Evolutionary conservation across 2,329 filamentous ascomycete species (phyloP).

Genomic region (Aspergillus amoenus): DNA sequence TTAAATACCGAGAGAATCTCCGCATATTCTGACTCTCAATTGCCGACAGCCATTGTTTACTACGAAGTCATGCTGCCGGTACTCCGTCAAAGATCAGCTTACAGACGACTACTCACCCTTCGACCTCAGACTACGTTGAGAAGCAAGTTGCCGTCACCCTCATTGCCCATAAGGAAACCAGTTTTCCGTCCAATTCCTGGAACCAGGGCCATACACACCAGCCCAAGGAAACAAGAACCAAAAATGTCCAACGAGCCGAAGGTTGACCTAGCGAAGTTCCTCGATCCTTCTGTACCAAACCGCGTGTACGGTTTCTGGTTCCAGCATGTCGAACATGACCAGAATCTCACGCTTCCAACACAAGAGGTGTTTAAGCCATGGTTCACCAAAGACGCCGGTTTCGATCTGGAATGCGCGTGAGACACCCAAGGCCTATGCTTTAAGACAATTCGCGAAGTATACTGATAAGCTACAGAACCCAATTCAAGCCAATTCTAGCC

Average conservation of each 20-base stretch:
- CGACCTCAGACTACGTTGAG: not conserved
- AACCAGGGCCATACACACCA: not conserved
- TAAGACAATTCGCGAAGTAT: not conserved
- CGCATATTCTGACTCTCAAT: not conserved
- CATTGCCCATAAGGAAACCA: not conserved
- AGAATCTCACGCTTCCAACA: constrained; percentile 1
- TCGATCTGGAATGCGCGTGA: constrained; percentile 10
- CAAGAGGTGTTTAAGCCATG: not conserved
- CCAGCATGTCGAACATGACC: constrained; percentile 2
- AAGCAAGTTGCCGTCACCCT: not conserved
- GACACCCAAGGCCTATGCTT: not conserved
- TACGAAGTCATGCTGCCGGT: constrained; percentile 1
- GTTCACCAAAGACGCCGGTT: constrained; percentile 3
- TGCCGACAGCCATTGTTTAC: not conserved
- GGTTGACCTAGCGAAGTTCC: not conserved
- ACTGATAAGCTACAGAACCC: not conserved
- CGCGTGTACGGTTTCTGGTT: constrained; percentile 10
- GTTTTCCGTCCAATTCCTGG: no score
- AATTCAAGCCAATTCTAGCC: constrained; percentile 5
- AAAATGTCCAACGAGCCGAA: constrained; percentile 2
- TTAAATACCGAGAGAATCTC: not conserved
- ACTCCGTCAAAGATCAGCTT: not conserved
- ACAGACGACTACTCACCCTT: not conserved
- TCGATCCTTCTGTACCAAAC: not conserved
- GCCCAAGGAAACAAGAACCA: not conserved